A percentile compares a stretch with the other conserved stretches of the same genome.
These are phyloP conservation scores for Yarrowia galli DNA, from an alignment of 1,139 yeast species.

Conservation along the genomic window DNA sequence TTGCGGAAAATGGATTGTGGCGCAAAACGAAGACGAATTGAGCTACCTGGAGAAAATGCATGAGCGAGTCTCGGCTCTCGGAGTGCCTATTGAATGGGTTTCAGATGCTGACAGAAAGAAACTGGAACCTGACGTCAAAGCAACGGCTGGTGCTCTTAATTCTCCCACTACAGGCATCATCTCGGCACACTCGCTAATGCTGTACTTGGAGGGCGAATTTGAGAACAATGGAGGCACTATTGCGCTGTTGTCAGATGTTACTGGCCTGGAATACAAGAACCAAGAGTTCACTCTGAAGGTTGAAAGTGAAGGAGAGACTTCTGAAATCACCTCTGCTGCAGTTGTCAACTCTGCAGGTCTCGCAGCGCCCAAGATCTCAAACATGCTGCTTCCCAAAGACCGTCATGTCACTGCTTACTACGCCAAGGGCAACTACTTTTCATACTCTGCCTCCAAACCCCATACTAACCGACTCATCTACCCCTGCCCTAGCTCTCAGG, in stretches of 20 bases:
- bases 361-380: constrained; percentile 71
- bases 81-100: constrained; percentile 65
- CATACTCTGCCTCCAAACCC: constrained; percentile 59
- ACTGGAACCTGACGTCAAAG: constrained; percentile 72
- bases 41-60: constrained; percentile 64
- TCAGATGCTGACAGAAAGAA: constrained; percentile 55
- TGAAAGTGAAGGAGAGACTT: constrained; percentile 49
- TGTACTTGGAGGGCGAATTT: constrained; percentile 62
- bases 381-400: constrained; percentile 69
- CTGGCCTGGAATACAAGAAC: constrained; percentile 52
- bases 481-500: constrained; percentile 80
- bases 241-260: constrained; percentile 67
- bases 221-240: constrained; percentile 67
- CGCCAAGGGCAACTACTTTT: constrained; percentile 86
- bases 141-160: constrained; percentile 65
- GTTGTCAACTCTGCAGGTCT: constrained; percentile 83
- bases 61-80: constrained; percentile 53
- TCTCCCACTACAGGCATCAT: constrained; percentile 90
- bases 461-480: constrained; percentile 60
- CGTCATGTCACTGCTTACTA: constrained; percentile 66
- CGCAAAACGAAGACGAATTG: constrained; percentile 71
- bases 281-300: constrained; percentile 42
- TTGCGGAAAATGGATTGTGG: constrained; percentile 92
- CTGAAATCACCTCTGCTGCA: constrained; percentile 60
- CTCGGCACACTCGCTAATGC: constrained; percentile 77